These are phyloP conservation scores for Chlorociboria aeruginascens DNA, from an alignment of 495 filamentous ascomycete species.

Conservation along the genomic window DNA sequence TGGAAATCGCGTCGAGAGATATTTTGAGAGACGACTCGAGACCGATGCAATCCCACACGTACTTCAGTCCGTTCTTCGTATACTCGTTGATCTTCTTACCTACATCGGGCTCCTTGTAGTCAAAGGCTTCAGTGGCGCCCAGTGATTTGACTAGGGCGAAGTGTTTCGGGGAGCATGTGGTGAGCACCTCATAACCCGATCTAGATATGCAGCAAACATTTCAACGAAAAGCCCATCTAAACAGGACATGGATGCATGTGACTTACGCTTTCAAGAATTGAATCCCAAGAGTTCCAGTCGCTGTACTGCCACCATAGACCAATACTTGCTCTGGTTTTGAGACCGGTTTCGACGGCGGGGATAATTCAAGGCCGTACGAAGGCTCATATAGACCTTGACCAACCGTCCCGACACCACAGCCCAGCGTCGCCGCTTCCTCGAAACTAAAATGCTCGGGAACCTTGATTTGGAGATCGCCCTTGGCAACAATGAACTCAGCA, in stretches of 20 bases:
- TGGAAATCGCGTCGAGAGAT: not conserved
- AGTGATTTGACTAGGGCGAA: conserved; percentile 35
- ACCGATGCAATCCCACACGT: not conserved
- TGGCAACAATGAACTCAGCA: conserved; percentile 28
- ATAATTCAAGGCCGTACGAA: conserved; percentile 23
- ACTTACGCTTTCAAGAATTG: conserved; percentile 34
- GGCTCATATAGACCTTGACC: conserved; percentile 36
- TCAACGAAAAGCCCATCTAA: not conserved
- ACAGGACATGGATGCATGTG: not conserved
- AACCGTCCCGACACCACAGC: conserved; percentile 42
- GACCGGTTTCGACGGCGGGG: conserved; percentile 9
- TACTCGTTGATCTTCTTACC: not conserved
- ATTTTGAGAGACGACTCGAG: not conserved
- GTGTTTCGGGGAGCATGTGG: conserved; percentile 41
- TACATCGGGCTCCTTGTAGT: conserved; percentile 29
- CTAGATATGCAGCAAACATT: not conserved
- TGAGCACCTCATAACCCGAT: conserved; percentile 44
- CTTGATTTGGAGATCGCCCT: conserved; percentile 23
- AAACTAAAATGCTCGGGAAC: conserved; percentile 36
- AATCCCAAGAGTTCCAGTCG: conserved; percentile 46
- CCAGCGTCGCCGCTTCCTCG: conserved; percentile 36
- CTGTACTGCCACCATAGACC: conserved; percentile 47
- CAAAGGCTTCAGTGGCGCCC: conserved; percentile 42
- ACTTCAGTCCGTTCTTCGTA: not conserved
- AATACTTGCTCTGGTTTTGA: conserved; percentile 25